Evolutionary conservation across 306 rosid genomes (phyloP), one percentile per base, ranked within the genome.

Genomic region (Mimosa pudica): DNA sequence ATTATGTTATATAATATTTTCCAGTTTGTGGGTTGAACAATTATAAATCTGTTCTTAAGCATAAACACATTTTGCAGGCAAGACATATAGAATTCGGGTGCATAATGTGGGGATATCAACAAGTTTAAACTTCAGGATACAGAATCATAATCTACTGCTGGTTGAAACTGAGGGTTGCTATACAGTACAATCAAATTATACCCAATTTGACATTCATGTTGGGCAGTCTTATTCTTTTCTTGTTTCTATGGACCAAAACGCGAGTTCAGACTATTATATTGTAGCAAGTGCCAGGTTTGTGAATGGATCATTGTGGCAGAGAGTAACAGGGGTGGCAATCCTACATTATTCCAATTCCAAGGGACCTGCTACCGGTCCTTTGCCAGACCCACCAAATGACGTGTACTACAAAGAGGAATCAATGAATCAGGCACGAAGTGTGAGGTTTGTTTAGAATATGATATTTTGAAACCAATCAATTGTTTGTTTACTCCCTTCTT

Each of bases 271-370:
- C 80, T 94, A 92, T 88, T 94, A 92, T 81, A 85, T 92, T 14
- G 97, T 92, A 32, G 98, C 98, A 30, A 92, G 98, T 82, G 92
- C 98, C 13, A 81, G 97, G 88, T 92, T 94, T 77, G 98, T 94
- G 81, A 94, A 94, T 77, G 93, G 75, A 79, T 88, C 98, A 6
- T 71, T 89, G 80, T 94, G 97, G 98, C 84, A 94, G 65, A 87
- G 83, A 81, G 97, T 94, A 67, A 91, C 93, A 0, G 97, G 98
- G 70, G 98, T 94, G 77, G 98, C 95, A 41, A 72, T 94, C 81
- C 86, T 94, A 38, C 95, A 83, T 78, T 94, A 94, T 20, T 76
- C 89, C 61, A 92, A 92, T 82, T 94, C 97, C 54, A 91, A 87
- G 85, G 97, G 97, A 57, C 79, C 92, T 46, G 97, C 85, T 74